phyloP scores from a whole-genome alignment of 805 yeast species.

The Candida mattraensis region DNA sequence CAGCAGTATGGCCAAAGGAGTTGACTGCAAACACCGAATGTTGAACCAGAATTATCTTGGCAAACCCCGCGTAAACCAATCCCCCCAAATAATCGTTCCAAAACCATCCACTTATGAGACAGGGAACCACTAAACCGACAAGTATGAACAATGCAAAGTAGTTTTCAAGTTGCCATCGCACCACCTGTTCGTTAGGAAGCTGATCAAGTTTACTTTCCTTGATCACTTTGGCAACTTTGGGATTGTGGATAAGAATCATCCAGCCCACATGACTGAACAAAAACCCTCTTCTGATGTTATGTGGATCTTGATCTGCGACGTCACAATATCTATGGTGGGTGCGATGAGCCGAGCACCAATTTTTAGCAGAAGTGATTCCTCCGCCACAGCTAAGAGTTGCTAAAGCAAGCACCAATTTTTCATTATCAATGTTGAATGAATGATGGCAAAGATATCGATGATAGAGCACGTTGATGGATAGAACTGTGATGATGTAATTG shows the following conservation, averaged over 20 bases:
- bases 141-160: constrained; percentile 52
- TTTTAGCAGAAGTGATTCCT: constrained; percentile 72
- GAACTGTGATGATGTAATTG: constrained; percentile 59
- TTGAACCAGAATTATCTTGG: constrained; percentile 71
- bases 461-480: constrained; percentile 82
- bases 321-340: constrained; percentile 91
- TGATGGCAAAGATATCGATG: constrained; percentile 76
- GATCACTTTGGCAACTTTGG: constrained; percentile 45
- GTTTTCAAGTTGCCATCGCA: constrained; percentile 71
- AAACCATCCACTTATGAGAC: constrained; percentile 57
- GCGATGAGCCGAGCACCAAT: constrained; percentile 84
- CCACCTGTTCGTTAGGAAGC: constrained; percentile 55
- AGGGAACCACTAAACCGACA: constrained; percentile 60
- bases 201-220: constrained; percentile 54
- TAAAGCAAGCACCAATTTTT: constrained; percentile 46
- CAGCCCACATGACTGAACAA: constrained; percentile 87
- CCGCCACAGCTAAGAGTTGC: constrained; percentile 68
- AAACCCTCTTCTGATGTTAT: constrained; percentile 77
- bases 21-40: constrained; percentile 77
- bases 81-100: constrained; percentile 83
- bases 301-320: constrained; percentile 80
- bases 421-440: constrained; percentile 44
- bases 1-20: constrained; percentile 79
- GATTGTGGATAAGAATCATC: constrained; percentile 69
- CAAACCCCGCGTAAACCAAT: constrained; percentile 71